Evolutionary conservation across 2,329 filamentous ascomycete species (phyloP), one percentile per base, ranked within the genome.

Genomic region (Fusarium falciforme): DNA sequence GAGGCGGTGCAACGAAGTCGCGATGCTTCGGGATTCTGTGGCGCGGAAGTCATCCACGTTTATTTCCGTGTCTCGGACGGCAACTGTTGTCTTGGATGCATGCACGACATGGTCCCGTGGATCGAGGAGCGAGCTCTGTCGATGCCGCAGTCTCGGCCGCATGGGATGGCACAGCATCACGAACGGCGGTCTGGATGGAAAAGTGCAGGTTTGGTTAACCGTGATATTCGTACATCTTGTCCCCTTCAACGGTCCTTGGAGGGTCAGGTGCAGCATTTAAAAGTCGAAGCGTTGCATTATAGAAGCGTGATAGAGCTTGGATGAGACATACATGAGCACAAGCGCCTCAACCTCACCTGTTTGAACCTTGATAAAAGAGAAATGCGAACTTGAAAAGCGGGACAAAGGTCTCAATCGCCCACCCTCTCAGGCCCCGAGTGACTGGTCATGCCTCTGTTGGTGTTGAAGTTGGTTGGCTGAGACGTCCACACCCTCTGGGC

Each of bases 31-130:
- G 64, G 62, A 68, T 73, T 54, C 66, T 75, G 65, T 76, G 76
- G 70, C 67, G 68, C 66, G 66, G 71, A 70, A 76, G 67, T 70
- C 64, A 61, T 76, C 72, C 75, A 77, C 71, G 72, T 75, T 72
- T 75, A 76, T 71, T 64, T 73, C 75, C 67, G 68, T 76, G 77
- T 78, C 77, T 78, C 72, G 71, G 70, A 70, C 61, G 57, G 66
- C 64, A 66, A 54, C 68, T 64, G 55, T 57, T 76, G 71, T 76
- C 75, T 78, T 76, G 73, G 64, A 70, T 55, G 65, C 54, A 68
- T 67, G 68, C 68, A 75, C 59, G 47, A 61, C 54, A 74, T 69
- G 64, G 64, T 66, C 72, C 74, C 72, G 71, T 74, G 72, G 64
- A 74, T 74, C 64, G 65, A 74, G 47, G 68, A 74, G 54, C 54